Conservation (phyloP, 257 asterid genomes). For the Nicotiana undulata region DNA sequence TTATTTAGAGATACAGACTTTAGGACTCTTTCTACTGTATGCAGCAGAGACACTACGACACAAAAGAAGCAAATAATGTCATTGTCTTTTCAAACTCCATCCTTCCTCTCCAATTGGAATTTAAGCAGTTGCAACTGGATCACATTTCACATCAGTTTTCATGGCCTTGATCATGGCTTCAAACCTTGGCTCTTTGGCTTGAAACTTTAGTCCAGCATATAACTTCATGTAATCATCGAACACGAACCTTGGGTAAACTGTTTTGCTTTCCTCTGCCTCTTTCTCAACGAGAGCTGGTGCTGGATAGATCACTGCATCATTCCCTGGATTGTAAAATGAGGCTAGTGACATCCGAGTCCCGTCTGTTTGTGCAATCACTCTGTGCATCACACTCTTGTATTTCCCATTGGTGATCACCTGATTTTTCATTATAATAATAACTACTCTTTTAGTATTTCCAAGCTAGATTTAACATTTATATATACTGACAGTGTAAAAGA, state of each 20-base stretch:
- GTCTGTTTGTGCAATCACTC: slow-evolving; percentile 22
- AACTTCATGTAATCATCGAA: slow-evolving; percentile 23
- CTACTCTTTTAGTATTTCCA: background rate
- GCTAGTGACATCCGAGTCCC: slow-evolving; percentile 22
- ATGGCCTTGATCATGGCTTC: slow-evolving; percentile 16
- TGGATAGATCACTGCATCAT: slow-evolving; percentile 23
- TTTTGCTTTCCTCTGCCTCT: slow-evolving; percentile 3
- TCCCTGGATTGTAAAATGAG: slow-evolving; percentile 23
- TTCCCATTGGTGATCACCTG: slow-evolving; percentile 26
- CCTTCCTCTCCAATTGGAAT: background rate
- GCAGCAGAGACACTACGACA: background rate
- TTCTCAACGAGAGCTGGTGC: slow-evolving; percentile 10
- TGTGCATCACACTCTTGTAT: slow-evolving; percentile 23
- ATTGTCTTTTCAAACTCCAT: background rate
- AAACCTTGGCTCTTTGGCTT: slow-evolving; percentile 27
- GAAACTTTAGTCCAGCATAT: slow-evolving; percentile 20
- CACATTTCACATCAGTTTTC: background rate
- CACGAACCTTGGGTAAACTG: slow-evolving; percentile 17
- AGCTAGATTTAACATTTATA: too few relatives aligned
- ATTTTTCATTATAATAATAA: background rate
- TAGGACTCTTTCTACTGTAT: background rate
- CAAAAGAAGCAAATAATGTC: background rate
- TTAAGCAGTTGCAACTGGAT: slow-evolving; percentile 12
- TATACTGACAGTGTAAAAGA: too few relatives aligned
- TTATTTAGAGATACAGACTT: background rate